phyloP scores from a whole-genome alignment of 192 early-diverging fungal genomes.

The Kappamyces sp. region DNA sequence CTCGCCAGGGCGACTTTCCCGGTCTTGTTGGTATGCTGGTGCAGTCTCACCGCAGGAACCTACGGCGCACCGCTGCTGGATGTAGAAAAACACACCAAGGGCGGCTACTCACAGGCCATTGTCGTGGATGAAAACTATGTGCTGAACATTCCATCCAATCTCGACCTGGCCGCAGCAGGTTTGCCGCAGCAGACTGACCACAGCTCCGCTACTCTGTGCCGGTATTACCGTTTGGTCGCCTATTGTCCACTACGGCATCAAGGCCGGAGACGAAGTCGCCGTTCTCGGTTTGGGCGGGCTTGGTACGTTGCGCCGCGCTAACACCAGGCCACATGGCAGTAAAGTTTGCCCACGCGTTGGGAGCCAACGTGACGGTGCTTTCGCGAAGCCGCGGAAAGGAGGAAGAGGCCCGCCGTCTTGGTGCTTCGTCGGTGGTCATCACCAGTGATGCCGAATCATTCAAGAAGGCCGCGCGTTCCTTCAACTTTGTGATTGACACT shows the following conservation, averaged over 20 bases:
- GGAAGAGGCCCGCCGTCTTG: constrained; percentile 26
- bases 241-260: constrained; percentile 46
- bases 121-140: constrained; percentile 23
- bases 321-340: constrained; percentile 54
- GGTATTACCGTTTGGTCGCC: constrained; percentile 72
- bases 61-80: constrained; percentile 17
- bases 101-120: constrained; percentile 25
- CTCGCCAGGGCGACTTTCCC: not conserved
- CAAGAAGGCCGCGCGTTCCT: constrained; percentile 12
- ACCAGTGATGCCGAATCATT: constrained; percentile 18
- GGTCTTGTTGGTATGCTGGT: constrained; percentile 8
- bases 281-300: constrained; percentile 77
- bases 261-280: constrained; percentile 58
- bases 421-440: constrained; percentile 26
- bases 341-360: constrained; percentile 23
- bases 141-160: not conserved
- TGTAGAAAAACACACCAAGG: constrained; percentile 16
- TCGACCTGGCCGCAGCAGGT: constrained; percentile 41
- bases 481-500: constrained; percentile 23
- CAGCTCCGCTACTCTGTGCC: constrained; percentile 74
- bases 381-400: constrained; percentile 12
- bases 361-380: constrained; percentile 23
- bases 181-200: too few species aligned
- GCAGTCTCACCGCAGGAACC: constrained; percentile 1
- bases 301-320: too few species aligned